phyloP scores from a whole-genome alignment of 2,329 filamentous ascomycete species.

The Paecilomyces sp. region DNA sequence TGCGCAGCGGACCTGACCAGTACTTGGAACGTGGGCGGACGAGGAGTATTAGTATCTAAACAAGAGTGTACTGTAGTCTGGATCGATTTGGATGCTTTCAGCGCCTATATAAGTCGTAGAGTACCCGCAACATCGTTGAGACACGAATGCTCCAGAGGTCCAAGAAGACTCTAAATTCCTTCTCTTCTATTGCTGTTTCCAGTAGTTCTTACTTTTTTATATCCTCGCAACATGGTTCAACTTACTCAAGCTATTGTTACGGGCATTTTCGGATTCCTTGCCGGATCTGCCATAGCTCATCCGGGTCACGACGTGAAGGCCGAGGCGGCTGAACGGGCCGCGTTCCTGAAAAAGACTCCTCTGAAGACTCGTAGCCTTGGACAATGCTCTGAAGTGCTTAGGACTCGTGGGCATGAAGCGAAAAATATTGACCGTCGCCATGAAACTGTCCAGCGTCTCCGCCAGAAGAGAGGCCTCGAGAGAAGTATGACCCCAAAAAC shows the following conservation, averaged over 20 bases:
- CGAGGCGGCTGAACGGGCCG: slow-evolving; percentile 45
- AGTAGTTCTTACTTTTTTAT: not conserved
- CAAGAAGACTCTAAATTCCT: too few species aligned
- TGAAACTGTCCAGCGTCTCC: slow-evolving; percentile 34
- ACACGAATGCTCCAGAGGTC: not conserved
- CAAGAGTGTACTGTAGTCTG: not conserved
- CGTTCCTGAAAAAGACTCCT: slow-evolving; percentile 36
- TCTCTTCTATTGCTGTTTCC: too few species aligned
- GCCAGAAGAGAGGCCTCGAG: slow-evolving; percentile 31
- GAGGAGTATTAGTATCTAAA: too few species aligned
- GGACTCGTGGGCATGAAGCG: slow-evolving; percentile 40
- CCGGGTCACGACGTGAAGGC: slow-evolving; percentile 44
- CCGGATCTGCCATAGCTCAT: slow-evolving; percentile 31
- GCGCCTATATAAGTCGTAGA: too few species aligned
- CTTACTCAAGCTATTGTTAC: slow-evolving; percentile 14
- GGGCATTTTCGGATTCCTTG: slow-evolving; percentile 15
- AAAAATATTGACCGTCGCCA: slow-evolving; percentile 41
- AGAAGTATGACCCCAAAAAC: slow-evolving; percentile 11
- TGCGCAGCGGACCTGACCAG: too few species aligned
- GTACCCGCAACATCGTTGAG: not conserved
- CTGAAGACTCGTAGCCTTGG: slow-evolving; percentile 33
- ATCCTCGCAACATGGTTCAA: slow-evolving; percentile 10
- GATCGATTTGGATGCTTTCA: not conserved
- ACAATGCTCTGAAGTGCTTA: slow-evolving; percentile 43
- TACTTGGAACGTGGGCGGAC: too few species aligned